phyloP scores from a whole-genome alignment of 495 filamentous ascomycete genomes.

The Lophiotrema nucula region DNA sequence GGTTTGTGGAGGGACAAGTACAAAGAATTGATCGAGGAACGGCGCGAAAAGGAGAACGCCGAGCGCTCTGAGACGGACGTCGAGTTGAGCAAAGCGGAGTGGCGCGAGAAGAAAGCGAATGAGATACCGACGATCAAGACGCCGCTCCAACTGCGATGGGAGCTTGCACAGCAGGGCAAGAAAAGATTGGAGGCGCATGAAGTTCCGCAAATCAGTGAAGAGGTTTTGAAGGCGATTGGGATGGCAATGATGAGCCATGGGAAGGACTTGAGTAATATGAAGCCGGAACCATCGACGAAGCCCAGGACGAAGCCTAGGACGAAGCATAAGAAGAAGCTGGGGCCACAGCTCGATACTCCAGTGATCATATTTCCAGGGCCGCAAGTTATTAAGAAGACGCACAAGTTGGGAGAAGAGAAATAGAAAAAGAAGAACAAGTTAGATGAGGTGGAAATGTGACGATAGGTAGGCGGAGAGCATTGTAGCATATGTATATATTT shows the following conservation, averaged over 20 bases:
- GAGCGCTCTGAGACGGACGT: conserved; percentile 49
- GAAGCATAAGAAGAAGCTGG: too few relatives aligned
- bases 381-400: too few relatives aligned
- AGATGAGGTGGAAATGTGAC: background rate
- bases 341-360: too few relatives aligned
- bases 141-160: conserved; percentile 54
- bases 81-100: background rate
- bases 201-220: background rate
- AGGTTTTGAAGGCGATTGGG: background rate
- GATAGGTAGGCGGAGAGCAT: background rate
- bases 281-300: background rate
- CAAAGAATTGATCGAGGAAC: conserved; percentile 56
- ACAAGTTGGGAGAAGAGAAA: background rate
- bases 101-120: background rate
- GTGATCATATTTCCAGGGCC: too few relatives aligned
- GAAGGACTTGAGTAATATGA: background rate
- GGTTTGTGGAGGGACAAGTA: background rate
- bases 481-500: background rate
- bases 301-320: too few relatives aligned
- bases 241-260: background rate
- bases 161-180: conserved; percentile 39
- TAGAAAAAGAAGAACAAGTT: background rate
- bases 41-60: conserved; percentile 57
- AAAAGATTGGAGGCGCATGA: conserved; percentile 17
- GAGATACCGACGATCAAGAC: conserved; percentile 43